Evolutionary conservation across 106 monocot species (phyloP), one percentile per base, ranked within the genome.

Genomic region (Dioscorea zingiberensis): DNA sequence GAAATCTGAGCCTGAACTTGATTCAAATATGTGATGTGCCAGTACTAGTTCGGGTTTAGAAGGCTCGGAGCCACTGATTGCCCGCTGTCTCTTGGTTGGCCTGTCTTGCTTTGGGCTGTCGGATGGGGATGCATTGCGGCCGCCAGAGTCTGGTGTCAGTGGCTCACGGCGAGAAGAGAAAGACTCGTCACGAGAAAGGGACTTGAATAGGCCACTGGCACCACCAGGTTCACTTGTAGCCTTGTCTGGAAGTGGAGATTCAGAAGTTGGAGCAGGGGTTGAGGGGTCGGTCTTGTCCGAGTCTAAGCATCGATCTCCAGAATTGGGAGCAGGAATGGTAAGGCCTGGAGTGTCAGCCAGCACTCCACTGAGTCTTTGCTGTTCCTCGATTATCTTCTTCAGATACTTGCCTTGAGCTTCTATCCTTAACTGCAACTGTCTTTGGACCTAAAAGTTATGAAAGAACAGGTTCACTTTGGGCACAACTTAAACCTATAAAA

Each of bases 401-500:
- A 97, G 87, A 59, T 97, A 91, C 54, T 82, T 85, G 5, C 91
- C 95, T 71, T 97, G 91, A 21, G 95, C 95, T 75, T 97, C 95
- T 73, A 97, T 97, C 32, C 95, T 83, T 48, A 97, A 68, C 69
- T 97, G 91, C 56, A 97, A 56, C 74, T 97, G 95, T 65, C 95
- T 91, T 69, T 97, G 95, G 18, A 97, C 95, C 95, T 97, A 60
- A 44, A 51, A 23, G 38, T 8, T 53, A 4, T 13, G 15, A 53
- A 53, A 53, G 19, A 19, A 53, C 51, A 53, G n/a, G n/a, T n/a
- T n/a, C n/a, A n/a, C n/a, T n/a, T n/a, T n/a, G n/a, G n/a, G n/a
- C n/a, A n/a, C n/a, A n/a, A n/a, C n/a, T n/a, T n/a, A n/a, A n/a
- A n/a, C n/a, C n/a, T n/a, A n/a, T n/a, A n/a, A n/a, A n/a, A n/a